Conservation (phyloP, 805 yeast genomes). For the Starmera caribaea region DNA sequence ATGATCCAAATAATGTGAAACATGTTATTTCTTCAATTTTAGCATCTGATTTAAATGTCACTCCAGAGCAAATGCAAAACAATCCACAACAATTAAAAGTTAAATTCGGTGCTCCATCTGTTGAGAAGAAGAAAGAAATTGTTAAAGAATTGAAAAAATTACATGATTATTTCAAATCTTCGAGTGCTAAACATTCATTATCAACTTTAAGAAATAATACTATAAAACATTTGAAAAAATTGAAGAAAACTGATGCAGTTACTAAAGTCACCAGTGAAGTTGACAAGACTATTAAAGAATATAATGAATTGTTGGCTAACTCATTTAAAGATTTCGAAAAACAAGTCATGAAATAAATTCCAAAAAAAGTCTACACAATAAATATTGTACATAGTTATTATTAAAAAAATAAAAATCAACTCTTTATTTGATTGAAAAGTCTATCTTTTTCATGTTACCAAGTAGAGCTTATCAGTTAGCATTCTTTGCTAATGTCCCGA, state of each 20-base stretch:
- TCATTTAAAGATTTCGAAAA: constrained; percentile 49
- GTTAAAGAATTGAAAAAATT: constrained; percentile 55
- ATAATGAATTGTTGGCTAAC: constrained; percentile 45
- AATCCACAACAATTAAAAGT: constrained; percentile 68
- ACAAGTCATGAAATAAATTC: constrained; percentile 18
- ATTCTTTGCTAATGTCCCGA: constrained; percentile 44
- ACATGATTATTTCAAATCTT: constrained; percentile 52
- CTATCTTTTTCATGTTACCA: not conserved
- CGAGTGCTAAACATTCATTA: constrained; percentile 39
- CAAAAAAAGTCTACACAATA: not conserved
- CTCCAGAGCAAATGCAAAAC: constrained; percentile 67
- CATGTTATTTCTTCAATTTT: constrained; percentile 62
- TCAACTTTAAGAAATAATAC: constrained; percentile 49
- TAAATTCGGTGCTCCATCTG: constrained; percentile 65
- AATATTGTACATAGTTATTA: too few species aligned
- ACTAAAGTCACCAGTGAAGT: constrained; percentile 47
- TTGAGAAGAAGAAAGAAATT: constrained; percentile 48
- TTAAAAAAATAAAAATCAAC: too few species aligned
- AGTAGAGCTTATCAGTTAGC: constrained; percentile 12
- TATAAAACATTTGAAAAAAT: constrained; percentile 42
- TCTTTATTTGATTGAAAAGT: too few species aligned
- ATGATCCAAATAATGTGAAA: constrained; percentile 70
- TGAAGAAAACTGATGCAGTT: constrained; percentile 45
- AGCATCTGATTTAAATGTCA: constrained; percentile 60
- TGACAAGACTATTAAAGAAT: constrained; percentile 63